A percentile compares a stretch with the other conserved stretches of the same genome.
These are phyloP conservation scores for Sporothrix schenckii DNA, from an alignment of 2,329 filamentous ascomycete species.

Conservation along the genomic window DNA sequence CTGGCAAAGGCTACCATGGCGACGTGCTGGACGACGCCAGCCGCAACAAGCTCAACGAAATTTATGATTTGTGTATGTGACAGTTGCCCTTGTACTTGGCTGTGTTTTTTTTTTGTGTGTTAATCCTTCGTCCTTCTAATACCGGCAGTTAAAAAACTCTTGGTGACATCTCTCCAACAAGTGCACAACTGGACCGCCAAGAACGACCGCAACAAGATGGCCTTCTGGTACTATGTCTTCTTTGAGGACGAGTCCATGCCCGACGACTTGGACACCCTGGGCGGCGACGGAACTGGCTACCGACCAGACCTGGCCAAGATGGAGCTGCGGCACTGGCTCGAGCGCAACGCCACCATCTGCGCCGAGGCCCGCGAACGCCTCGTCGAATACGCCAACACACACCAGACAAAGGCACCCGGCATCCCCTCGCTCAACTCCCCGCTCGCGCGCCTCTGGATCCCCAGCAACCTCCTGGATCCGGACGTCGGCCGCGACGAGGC, in stretches of 20 bases:
- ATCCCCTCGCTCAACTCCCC: constrained; percentile 55
- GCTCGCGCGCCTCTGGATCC: constrained; percentile 60
- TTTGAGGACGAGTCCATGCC: constrained; percentile 60
- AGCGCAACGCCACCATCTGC: constrained; percentile 62
- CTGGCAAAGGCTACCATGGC: constrained; percentile 67
- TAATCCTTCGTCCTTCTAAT: constrained; percentile 23
- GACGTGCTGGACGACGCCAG: constrained; percentile 63
- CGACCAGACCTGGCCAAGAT: constrained; percentile 60
- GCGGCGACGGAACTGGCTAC: constrained; percentile 56
- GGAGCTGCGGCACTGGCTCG: constrained; percentile 65
- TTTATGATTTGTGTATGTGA: constrained; percentile 65
- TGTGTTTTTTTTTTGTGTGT: not conserved
- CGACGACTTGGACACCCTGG: constrained; percentile 56
- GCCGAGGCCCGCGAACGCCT: constrained; percentile 58
- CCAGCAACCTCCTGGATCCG: constrained; percentile 51
- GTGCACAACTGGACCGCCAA: constrained; percentile 71
- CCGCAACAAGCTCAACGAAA: constrained; percentile 61
- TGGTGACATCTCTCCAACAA: constrained; percentile 67
- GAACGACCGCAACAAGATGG: constrained; percentile 70
- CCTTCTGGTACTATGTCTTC: constrained; percentile 67
- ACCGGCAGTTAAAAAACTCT: constrained; percentile 62
- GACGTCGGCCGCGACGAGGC: constrained; percentile 57
- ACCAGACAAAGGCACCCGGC: constrained; percentile 54
- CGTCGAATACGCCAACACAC: constrained; percentile 56
- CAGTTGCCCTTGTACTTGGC: not conserved